phyloP scores from a whole-genome alignment of 140 eudicot species.

The Bidens hawaiensis region DNA sequence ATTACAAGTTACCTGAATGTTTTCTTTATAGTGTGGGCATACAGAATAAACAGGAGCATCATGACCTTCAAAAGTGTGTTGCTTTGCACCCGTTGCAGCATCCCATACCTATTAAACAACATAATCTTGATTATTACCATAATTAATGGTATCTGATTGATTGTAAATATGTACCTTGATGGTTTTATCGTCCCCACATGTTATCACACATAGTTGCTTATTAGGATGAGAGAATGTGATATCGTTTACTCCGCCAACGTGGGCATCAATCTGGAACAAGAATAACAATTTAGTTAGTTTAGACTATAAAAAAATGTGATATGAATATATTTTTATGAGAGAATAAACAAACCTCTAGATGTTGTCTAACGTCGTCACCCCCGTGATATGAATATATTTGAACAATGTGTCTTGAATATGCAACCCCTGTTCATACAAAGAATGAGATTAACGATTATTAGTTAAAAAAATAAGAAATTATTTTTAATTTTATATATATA shows the following conservation, averaged over 20 bases:
- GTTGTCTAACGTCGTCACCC: conserved; percentile 66
- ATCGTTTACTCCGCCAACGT: conserved; percentile 89
- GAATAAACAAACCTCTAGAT: conserved; percentile 57
- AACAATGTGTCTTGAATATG: conserved; percentile 86
- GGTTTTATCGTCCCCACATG: conserved; percentile 87
- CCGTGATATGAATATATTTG: conserved; percentile 89
- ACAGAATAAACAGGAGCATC: conserved; percentile 94
- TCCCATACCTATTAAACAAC: conserved; percentile 71
- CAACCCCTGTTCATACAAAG: conserved; percentile 61
- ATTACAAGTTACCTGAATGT: conserved; percentile 61
- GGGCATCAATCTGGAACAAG: conserved; percentile 75
- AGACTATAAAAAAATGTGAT: neutral
- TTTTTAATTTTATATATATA: too few species aligned
- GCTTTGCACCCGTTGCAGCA: conserved; percentile 68
- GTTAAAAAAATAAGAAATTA: neutral
- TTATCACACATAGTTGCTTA: conserved; percentile 79
- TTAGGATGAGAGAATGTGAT: conserved; percentile 85
- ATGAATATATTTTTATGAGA: neutral
- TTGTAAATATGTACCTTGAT: conserved; percentile 48
- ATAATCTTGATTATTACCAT: neutral
- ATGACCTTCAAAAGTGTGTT: conserved; percentile 88
- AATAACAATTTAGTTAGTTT: conserved; percentile 6
- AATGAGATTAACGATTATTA: neutral
- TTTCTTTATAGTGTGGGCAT: conserved; percentile 91
- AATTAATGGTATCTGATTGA: neutral